phyloP scores from a whole-genome alignment of 345 rosid genomes.

The Adansonia digitata region DNA sequence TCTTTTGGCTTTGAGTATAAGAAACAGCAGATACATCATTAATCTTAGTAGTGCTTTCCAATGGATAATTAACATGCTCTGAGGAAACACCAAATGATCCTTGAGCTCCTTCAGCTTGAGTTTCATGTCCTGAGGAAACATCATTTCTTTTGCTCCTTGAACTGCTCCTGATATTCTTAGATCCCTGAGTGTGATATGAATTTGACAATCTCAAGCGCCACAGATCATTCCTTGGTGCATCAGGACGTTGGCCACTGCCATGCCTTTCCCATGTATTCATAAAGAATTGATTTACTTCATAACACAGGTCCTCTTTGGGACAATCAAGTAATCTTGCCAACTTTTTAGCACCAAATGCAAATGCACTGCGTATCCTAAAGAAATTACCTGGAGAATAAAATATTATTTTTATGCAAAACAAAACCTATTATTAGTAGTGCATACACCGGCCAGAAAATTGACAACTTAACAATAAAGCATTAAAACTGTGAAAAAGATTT shows the following conservation, averaged over 20 bases:
- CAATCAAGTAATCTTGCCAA: conserved; percentile 83
- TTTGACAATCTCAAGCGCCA: conserved; percentile 38
- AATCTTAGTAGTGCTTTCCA: conserved; percentile 36
- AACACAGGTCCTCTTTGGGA: conserved; percentile 58
- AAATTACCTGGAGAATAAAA: conserved; percentile 71
- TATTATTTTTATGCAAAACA: neutral
- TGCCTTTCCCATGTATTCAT: conserved; percentile 98
- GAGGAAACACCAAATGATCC: conserved; percentile 30
- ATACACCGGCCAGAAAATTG: neutral
- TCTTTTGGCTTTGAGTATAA: conserved; percentile 44
- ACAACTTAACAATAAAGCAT: conserved; percentile 3
- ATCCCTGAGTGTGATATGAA: conserved; percentile 30
- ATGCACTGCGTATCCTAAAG: conserved; percentile 98
- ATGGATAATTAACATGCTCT: conserved; percentile 35
- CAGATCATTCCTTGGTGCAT: conserved; percentile 67
- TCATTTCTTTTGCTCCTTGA: conserved; percentile 39
- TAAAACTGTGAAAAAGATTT: neutral
- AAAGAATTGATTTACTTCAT: conserved; percentile 84
- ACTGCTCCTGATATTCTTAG: conserved; percentile 36
- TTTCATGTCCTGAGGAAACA: conserved; percentile 27
- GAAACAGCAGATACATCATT: conserved; percentile 32
- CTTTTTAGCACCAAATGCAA: conserved; percentile 95
- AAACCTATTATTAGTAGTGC: neutral
- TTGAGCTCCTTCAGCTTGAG: conserved; percentile 32
- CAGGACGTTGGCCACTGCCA: conserved; percentile 91